Conservation (phyloP, 1,284 basidiomycete genomes). For the Malassezia caprae region DNA sequence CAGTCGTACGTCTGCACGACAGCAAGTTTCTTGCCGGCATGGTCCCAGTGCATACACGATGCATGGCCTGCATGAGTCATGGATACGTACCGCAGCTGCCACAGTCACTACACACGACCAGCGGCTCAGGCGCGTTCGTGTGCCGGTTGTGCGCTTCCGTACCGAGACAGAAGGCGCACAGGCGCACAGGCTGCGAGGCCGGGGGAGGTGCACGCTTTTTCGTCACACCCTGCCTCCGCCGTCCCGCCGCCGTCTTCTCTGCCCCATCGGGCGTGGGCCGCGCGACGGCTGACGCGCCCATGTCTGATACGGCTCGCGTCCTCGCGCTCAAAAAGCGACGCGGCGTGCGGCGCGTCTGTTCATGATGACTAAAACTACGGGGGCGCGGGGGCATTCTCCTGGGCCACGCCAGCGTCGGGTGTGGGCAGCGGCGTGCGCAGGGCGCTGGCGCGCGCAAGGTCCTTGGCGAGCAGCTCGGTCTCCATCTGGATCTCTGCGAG, state of each 20-base stretch:
- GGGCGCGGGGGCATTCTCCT: background rate
- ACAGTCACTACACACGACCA: constrained; percentile 46
- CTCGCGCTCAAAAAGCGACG: background rate
- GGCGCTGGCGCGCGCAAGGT: constrained; percentile 37
- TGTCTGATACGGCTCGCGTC: background rate
- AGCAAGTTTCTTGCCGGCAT: constrained; percentile 50
- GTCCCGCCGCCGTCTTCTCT: constrained; percentile 1
- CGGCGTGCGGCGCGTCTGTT: background rate
- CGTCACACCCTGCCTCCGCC: background rate
- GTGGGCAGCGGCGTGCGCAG: constrained; percentile 25
- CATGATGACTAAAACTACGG: background rate
- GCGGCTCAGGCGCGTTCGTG: constrained; percentile 26
- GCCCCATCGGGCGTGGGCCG: background rate
- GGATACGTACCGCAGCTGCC: constrained; percentile 40
- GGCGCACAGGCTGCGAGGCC: background rate
- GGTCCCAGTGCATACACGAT: constrained; percentile 40
- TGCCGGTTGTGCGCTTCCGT: constrained; percentile 19
- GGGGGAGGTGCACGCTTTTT: background rate
- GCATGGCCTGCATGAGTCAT: constrained; percentile 34
- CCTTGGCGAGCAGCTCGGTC: constrained; percentile 41
- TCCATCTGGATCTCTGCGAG: constrained; percentile 58
- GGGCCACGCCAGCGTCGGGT: background rate
- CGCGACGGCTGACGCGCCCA: background rate
- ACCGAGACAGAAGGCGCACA: constrained; percentile 47
- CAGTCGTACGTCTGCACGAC: constrained; percentile 64